A percentile compares a stretch with the other conserved stretches of the same genome.
Evolutionary conservation across 148 eudicot species (phyloP).

Genomic region (Camellia sinensis): DNA sequence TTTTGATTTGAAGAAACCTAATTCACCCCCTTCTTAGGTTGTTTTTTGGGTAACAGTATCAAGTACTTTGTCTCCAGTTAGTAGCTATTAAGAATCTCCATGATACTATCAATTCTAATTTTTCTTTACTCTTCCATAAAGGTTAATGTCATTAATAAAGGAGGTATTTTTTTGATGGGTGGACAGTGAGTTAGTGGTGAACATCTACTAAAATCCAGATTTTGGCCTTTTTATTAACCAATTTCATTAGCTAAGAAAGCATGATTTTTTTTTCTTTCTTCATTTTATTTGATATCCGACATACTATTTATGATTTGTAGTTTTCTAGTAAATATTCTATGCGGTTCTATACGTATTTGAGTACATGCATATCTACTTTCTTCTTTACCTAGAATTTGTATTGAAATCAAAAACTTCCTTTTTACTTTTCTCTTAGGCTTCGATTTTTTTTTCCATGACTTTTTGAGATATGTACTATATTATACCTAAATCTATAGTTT

Average conservation of each 20-base stretch:
- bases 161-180: not conserved
- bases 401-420: not conserved
- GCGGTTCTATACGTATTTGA: not conserved
- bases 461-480: not conserved
- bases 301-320: not conserved
- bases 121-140: too few species aligned
- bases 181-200: not conserved
- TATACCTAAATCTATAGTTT: not conserved
- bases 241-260: not conserved
- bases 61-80: not conserved
- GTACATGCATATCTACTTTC: not conserved
- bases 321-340: not conserved
- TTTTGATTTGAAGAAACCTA: too few species aligned
- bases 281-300: not conserved
- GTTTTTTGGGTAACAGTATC: not conserved
- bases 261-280: not conserved
- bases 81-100: not conserved
- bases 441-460: not conserved
- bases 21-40: too few species aligned
- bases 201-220: not conserved
- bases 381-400: constrained; percentile 1
- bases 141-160: too few species aligned
- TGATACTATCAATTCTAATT: too few species aligned
- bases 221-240: not conserved
- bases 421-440: not conserved